Conservation (phyloP, 2,329 filamentous ascomycete genomes). For the Aspergillus sp. region DNA sequence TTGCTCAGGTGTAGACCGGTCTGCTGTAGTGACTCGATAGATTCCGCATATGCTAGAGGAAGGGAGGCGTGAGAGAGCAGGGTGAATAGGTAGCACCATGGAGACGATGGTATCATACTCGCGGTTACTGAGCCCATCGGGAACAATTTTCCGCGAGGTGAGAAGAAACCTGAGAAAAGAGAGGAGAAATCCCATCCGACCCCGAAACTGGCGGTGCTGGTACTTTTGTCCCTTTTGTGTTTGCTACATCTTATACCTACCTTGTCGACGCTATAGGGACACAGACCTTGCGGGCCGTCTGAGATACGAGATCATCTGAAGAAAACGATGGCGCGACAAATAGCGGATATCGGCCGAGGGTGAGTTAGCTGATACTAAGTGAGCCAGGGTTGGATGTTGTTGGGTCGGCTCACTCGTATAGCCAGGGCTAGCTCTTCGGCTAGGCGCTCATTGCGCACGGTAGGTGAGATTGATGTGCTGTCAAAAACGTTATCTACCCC, state of each 20-base stretch:
- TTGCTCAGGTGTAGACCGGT: background rate
- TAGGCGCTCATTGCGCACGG: background rate
- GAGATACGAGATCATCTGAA: background rate
- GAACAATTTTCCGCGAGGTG: background rate
- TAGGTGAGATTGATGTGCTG: background rate
- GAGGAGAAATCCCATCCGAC: background rate
- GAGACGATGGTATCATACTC: background rate
- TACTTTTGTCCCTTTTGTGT: background rate
- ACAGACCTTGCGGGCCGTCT: background rate
- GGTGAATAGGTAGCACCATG: too few relatives aligned
- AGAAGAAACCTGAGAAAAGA: background rate
- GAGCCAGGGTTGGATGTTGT: background rate
- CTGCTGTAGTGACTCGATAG: background rate
- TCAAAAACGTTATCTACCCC: slow-evolving; percentile 11
- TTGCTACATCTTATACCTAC: background rate
- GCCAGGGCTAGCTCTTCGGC: background rate
- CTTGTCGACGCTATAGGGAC: background rate
- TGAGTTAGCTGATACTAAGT: background rate
- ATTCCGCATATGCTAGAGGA: background rate
- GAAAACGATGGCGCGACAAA: background rate
- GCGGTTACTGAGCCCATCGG: background rate
- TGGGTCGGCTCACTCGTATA: background rate
- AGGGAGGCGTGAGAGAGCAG: background rate
- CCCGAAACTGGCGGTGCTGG: background rate
- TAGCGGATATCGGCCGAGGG: background rate